Evolutionary conservation across 768 basidiomycete species (phyloP).

Genomic region (Termitomyces sp.): DNA sequence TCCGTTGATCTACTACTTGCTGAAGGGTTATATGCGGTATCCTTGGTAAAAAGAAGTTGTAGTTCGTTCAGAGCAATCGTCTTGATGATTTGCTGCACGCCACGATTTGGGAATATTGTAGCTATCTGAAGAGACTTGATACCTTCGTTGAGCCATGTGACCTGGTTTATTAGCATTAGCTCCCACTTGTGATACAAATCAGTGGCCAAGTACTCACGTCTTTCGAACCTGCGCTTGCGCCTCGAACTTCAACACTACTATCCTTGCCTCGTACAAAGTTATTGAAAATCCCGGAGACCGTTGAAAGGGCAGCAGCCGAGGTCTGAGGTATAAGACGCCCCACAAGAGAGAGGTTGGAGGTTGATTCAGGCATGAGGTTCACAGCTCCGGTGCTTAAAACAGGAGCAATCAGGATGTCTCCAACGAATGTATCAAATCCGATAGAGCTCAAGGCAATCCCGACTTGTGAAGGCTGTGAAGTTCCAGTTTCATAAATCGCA

Average conservation of each 20-base stretch:
- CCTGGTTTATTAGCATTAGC: conserved; percentile 26
- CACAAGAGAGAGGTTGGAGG: conserved; percentile 44
- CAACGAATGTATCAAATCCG: conserved; percentile 53
- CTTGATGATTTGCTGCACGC: conserved; percentile 56
- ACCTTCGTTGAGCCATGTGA: conserved; percentile 67
- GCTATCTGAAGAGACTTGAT: conserved; percentile 57
- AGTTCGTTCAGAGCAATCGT: conserved; percentile 57
- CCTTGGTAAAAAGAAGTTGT: conserved; percentile 49
- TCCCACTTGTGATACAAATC: neutral
- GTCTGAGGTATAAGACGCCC: conserved; percentile 65
- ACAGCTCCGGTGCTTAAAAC: conserved; percentile 45
- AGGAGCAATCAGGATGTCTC: conserved; percentile 51
- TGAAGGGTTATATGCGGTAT: conserved; percentile 50
- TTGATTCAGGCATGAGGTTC: conserved; percentile 48
- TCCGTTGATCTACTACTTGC: conserved; percentile 56
- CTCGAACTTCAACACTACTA: conserved; percentile 53
- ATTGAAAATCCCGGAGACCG: conserved; percentile 64
- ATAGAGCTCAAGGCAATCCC: conserved; percentile 60
- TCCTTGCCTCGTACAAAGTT: conserved; percentile 65
- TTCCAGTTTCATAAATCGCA: neutral
- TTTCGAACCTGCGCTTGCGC: conserved; percentile 50
- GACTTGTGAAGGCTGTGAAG: conserved; percentile 61
- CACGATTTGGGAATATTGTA: conserved; percentile 58
- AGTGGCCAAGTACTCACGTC: conserved; percentile 33
- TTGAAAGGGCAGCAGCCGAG: conserved; percentile 43